Base-by-base conservation (phyloP, 345 rosid species). In the Murraya paniculata region DNA sequence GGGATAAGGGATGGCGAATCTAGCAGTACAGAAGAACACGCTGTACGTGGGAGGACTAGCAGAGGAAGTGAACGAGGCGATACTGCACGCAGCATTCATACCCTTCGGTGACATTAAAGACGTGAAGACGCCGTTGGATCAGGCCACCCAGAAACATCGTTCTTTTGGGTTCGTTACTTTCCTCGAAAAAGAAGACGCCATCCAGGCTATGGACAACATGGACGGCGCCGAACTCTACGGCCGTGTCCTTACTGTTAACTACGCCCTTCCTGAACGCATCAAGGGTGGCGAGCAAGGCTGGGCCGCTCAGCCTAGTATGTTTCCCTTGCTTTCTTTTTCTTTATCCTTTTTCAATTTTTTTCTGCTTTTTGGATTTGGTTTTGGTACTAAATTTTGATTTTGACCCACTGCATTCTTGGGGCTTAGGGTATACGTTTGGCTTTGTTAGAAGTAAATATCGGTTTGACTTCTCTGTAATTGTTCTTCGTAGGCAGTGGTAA, bases 271-370 rank as follows among this genome's bases (percentile, higher is more conserved):
- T 2, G 99, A 96, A 92, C 83, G 84, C 39, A 96, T 94, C 75
- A 96, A 96, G 92, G 99, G 99, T 76, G 99, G 99, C 7, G 98
- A 96, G 75, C 98, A 94, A 85, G 98, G 99, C 16, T 96, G 99
- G 99, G 99, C 99, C 8, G 98, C 99, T 9, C 98, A 96, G 81
- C 98, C 99, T n/a, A 90, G 99, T 94, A 89, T 6, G 93, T 87
- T 36, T 69, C 66, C 24, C 53, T 69, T 65, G 50, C 58, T 38
- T 57, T 71, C 57, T 61, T 53, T 22, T 59, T 45, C 28, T 13
- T 27, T 33, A 11, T n/a, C 2, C 18, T 22, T 16, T n/a, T 14
- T 9, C 22, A 25, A 25, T 36, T 64, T 14, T 16, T 39, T 50
- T 31, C 4, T 25, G 28, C 24, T 13, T 9, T 48, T 38, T 25